Evolutionary conservation across 176 grass and related monocot genomes (phyloP), one percentile per base, ranked within the genome.

Genomic region (Elymus sibiricus): DNA sequence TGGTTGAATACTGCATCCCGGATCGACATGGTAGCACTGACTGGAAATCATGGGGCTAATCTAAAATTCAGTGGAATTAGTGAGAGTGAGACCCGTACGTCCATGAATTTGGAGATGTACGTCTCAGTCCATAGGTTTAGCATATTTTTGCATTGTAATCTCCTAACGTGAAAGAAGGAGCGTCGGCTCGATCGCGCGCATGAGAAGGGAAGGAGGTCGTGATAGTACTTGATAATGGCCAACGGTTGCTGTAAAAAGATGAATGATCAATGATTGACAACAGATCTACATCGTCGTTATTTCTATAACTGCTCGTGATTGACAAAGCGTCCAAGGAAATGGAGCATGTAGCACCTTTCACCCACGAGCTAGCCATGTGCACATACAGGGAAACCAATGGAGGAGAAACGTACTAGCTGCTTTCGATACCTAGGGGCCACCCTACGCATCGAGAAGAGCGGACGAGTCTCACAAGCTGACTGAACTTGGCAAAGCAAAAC

Each of bases 341-440:
- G 4, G 22, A 65, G 47, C 66, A 56, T 61, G 53, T 28, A 62
- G 65, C 29, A 10, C 10, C 16, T 82, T 63, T 56, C 44, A 37
- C 70, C 83, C 51, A n/a, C 67, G 69, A 28, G 59, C 47, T 0
- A 51, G 47, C 64, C 85, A 83, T 87, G 89, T 90, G 79, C 84
- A 59, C 7, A 7, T 43, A 75, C 17, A 47, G 55, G 15, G 26
- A 79, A 74, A 75, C 43, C 25, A 29, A 87, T 29, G 34, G 19
- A 35, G 53, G 17, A 38, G 34, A 80, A 46, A 68, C 55, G 17
- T n/a, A 34, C 27, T n/a, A 32, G n/a, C 40, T 42, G 27, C 64
- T 84, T 79, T 78, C 21, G 82, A 60, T 14, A 27, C 47, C 49
- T 35, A 3, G 21, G 61, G 12, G n/a, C 40, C 70, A 46, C 12